Base-by-base conservation (phyloP, 2,329 filamentous ascomycete species). In the Pseudogymnoascus sp. region DNA sequence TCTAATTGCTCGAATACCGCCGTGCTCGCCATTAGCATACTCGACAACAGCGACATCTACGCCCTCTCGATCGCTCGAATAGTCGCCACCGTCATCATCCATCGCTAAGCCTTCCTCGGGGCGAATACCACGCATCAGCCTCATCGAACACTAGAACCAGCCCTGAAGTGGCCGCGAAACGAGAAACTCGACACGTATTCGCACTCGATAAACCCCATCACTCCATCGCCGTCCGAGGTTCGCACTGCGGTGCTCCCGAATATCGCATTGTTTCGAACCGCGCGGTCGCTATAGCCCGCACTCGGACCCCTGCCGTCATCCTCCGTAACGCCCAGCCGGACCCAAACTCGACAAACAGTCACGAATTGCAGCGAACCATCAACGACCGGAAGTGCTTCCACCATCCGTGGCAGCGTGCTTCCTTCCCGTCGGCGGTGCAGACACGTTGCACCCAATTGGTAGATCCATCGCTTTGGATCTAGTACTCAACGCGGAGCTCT, bases 401-500 rank as follows among this genome's bases (percentile, higher is more conserved):
- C 51, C 51, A 57, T 36, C 51, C 28, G 51, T 57, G 51, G 51
- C 51, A 57, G 51, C 51, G 51, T 57, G 28, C 51, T 57, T 57
- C 51, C 51, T 36, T 57, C 51, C 28, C 16, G 51, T 57, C 51
- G 28, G 51, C 51, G 51, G 28, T 34, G 51, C 16, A 57, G 51
- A 57, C 51, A 57, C 51, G 51, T 57, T 57, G 51, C 51, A 34
- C 28, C 51, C 28, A 57, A 57, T 57, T 57, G 51, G 51, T 19
- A 57, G 51, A 57, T 57, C 51, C 51, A 57, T 57, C 51, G 51
- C 51, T 34, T 57, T 57, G 51, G 51, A 57, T 57, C 51, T 57
- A 57, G 5, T 11, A 16, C 39, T 14, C 51, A 34, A 16, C 16
- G 11, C 11, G 11, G 28, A 21, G 51, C 51, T 57, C 51, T 34